Evolutionary conservation across 2,329 filamentous ascomycete species (phyloP), one percentile per base, ranked within the genome.

Genomic region (Talaromyces verruculosus): DNA sequence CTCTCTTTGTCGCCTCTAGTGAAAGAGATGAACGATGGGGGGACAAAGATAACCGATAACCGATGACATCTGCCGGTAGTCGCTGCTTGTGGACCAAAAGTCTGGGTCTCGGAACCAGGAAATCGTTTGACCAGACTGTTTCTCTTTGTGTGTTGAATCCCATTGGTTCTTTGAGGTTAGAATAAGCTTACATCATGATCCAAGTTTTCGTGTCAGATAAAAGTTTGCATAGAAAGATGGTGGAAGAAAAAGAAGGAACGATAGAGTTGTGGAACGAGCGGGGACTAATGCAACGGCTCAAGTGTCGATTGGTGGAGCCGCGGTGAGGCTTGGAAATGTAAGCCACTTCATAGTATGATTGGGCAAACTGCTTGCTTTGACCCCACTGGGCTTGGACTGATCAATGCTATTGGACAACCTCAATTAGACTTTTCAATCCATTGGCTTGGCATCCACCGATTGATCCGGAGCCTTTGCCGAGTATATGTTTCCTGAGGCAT

Each of bases 231-330:
- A 7, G 39, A 49, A 47, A 25, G 13, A 45, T 15, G 33, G 19
- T 19, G 28, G 22, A 49, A 11, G 13, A 60, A 43, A n/a, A 35
- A 25, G 30, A 51, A 37, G 15, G 45, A 30, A 19, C 15, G 17
- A 41, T 53, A 41, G 19, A 30, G 19, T 62, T 62, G 39, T 41
- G 19, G 25, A n/a, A 22, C 60, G 33, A 62, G 35, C 49, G 45
- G 60, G 15, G 47, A 53, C 22, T 53, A 62, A 15, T 25, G 60
- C 15, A 25, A 28, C 22, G 19, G 45, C 3, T 41, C 6, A 22
- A 0, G 5, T 3, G 1, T 30, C 6, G 3, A 62, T 62, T 53
- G 19, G 60, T 15, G 28, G 17, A 22, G 2, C 28, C 28, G n/a
- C 5, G n/a, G 1, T 17, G 15, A 30, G 28, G 30, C 30, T 7